phyloP scores from a whole-genome alignment of 2,329 filamentous ascomycete genomes.

The Colletotrichum sansevieriae region DNA sequence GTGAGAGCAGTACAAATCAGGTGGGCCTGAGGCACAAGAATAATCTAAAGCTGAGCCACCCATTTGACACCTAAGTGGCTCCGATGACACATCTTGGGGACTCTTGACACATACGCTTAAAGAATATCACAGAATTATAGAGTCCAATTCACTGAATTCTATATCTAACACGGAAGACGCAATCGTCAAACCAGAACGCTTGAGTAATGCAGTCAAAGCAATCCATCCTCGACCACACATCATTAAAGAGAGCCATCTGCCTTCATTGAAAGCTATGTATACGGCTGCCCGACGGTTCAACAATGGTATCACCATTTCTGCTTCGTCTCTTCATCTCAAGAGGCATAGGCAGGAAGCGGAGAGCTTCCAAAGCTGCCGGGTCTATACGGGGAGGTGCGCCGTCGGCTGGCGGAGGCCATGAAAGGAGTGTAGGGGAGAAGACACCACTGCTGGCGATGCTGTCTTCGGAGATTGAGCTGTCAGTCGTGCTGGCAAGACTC shows the following conservation, averaged over 20 bases:
- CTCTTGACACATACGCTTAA: no score
- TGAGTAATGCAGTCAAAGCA: slow-evolving; percentile 8
- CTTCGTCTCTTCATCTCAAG: slow-evolving; percentile 1
- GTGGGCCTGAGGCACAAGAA: no score
- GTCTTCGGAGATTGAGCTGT: slow-evolving; percentile 13
- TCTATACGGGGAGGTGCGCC: neutral
- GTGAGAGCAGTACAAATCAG: no score
- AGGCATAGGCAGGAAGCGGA: slow-evolving; percentile 12
- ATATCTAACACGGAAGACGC: slow-evolving; percentile 1
- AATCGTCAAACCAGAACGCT: neutral
- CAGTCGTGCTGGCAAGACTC: slow-evolving; percentile 24
- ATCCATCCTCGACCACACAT: neutral
- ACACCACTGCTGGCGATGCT: slow-evolving; percentile 36
- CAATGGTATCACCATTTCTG: neutral
- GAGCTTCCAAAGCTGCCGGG: slow-evolving; percentile 3
- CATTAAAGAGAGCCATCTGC: neutral
- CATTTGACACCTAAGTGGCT: no score
- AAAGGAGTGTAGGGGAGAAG: slow-evolving; percentile 29
- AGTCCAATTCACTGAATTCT: neutral
- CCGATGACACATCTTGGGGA: no score
- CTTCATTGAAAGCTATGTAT: neutral
- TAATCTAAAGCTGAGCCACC: no score
- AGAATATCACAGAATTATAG: no score
- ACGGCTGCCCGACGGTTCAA: neutral
- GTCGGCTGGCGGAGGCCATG: slow-evolving; percentile 12